Evolutionary conservation across 2,329 filamentous ascomycete species (phyloP).

Genomic region (Arthrocladium fulminans): DNA sequence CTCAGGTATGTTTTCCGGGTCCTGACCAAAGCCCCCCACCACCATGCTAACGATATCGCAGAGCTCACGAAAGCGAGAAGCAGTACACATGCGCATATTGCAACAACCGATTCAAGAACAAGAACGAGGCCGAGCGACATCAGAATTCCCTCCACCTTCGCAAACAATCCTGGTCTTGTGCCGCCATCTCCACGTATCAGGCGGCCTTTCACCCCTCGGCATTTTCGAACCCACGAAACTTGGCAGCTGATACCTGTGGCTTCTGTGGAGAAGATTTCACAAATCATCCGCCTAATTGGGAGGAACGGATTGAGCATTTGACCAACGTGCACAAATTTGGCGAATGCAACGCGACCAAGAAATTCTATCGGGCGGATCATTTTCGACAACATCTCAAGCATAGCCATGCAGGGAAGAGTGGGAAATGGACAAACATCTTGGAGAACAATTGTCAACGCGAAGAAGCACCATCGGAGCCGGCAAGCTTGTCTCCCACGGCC

Average conservation of each 20-base stretch:
- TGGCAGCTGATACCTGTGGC: slow-evolving; percentile 64
- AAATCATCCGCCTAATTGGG: slow-evolving; percentile 70
- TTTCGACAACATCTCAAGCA: slow-evolving; percentile 98
- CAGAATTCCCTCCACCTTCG: slow-evolving; percentile 91
- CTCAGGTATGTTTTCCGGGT: slow-evolving; percentile 52
- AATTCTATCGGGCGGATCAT: slow-evolving; percentile 94
- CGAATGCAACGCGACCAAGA: slow-evolving; percentile 97
- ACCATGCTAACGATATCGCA: slow-evolving; percentile 34
- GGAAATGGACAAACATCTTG: slow-evolving; percentile 98
- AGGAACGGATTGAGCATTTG: slow-evolving; percentile 73
- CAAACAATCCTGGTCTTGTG: slow-evolving; percentile 94
- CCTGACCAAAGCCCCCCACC: not conserved
- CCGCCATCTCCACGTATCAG: slow-evolving; percentile 64
- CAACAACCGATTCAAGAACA: slow-evolving; percentile 95
- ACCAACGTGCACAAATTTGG: slow-evolving; percentile 91
- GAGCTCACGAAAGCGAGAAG: slow-evolving; percentile 85
- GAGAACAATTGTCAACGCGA: slow-evolving; percentile 96
- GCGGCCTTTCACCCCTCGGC: slow-evolving; percentile 81
- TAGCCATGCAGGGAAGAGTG: slow-evolving; percentile 88
- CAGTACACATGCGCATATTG: slow-evolving; percentile 92
- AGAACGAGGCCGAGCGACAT: slow-evolving; percentile 93
- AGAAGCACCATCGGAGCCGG: slow-evolving; percentile 39
- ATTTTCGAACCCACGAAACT: slow-evolving; percentile 23
- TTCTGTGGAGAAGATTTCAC: slow-evolving; percentile 93
- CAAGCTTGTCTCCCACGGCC: slow-evolving; percentile 8